Evolutionary conservation across 2,329 filamentous ascomycete genomes (phyloP).

Genomic region (Cercospora janseana): DNA sequence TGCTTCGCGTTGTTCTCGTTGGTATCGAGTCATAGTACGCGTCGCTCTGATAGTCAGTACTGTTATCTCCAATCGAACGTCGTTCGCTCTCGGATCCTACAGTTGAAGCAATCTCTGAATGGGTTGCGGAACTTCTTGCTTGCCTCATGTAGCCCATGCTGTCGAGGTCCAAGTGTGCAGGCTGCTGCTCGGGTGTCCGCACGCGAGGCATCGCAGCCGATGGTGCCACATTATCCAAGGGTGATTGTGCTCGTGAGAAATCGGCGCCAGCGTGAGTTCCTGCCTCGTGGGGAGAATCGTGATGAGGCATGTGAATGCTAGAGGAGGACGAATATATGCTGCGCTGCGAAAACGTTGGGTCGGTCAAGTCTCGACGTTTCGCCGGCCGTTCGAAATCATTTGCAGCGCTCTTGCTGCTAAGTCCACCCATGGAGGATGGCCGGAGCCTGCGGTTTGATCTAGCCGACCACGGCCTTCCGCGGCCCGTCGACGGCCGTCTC

Average conservation of each 20-base stretch:
- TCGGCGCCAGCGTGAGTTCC: slow-evolving; percentile 28
- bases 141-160: slow-evolving; percentile 19
- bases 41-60: slow-evolving; percentile 75
- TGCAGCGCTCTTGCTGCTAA: slow-evolving; percentile 38
- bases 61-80: slow-evolving; percentile 70
- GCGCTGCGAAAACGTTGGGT: slow-evolving; percentile 26
- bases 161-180: slow-evolving; percentile 19
- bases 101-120: slow-evolving; percentile 62
- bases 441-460: slow-evolving; percentile 30
- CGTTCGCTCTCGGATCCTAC: slow-evolving; percentile 68
- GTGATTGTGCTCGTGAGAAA: slow-evolving; percentile 19
- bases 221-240: slow-evolving; percentile 15
- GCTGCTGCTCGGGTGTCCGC: slow-evolving; percentile 23
- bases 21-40: slow-evolving; percentile 74
- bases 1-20: slow-evolving; percentile 66
- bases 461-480: slow-evolving; percentile 35
- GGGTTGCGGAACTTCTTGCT: slow-evolving; percentile 54
- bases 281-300: slow-evolving; percentile 24
- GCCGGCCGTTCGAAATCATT: slow-evolving; percentile 38
- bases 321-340: slow-evolving; percentile 32
- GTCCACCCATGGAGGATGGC: slow-evolving; percentile 40
- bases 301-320: slow-evolving; percentile 16
- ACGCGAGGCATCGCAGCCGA: slow-evolving; percentile 17
- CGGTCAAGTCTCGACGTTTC: slow-evolving; percentile 41
- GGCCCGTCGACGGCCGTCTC: slow-evolving; percentile 40